These are phyloP conservation scores for Bruguiera parviflora DNA, from an alignment of 345 rosid genomes.

Conservation along the genomic window DNA sequence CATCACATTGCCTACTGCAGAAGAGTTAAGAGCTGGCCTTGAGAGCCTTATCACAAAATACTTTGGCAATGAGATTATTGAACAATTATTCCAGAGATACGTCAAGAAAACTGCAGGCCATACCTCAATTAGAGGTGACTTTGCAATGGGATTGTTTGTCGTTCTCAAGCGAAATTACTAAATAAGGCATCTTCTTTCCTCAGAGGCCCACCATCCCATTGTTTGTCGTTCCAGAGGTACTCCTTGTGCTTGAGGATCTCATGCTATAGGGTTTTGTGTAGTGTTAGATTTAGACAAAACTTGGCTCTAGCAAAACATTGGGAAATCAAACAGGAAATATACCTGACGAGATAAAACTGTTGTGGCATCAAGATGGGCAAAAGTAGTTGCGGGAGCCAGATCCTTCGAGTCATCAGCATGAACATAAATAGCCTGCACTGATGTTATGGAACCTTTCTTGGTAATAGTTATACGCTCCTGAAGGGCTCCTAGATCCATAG, in stretches of 20 bases:
- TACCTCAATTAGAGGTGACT: neutral
- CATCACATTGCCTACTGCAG: neutral
- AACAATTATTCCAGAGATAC: slow-evolving; percentile 3
- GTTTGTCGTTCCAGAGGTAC: too few species aligned
- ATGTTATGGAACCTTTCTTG: slow-evolving; percentile 94
- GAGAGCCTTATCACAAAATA: neutral
- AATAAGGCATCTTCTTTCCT: too few species aligned
- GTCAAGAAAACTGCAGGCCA: neutral
- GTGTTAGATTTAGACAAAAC: neutral
- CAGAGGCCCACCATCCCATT: neutral
- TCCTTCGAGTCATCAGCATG: slow-evolving; percentile 99
- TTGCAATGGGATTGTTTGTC: neutral
- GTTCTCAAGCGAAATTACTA: slow-evolving; percentile 12
- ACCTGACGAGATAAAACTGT: slow-evolving; percentile 96
- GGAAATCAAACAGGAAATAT: neutral
- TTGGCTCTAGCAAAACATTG: neutral
- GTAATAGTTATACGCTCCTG: slow-evolving; percentile 97
- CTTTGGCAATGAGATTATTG: slow-evolving; percentile 7
- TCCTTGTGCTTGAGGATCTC: slow-evolving; percentile 29
- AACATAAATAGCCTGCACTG: slow-evolving; percentile 95
- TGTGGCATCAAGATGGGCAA: slow-evolving; percentile 98
- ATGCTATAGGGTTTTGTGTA: neutral
- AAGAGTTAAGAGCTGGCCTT: slow-evolving; percentile 1
- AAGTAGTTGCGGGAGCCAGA: slow-evolving; percentile 97
- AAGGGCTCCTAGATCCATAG: slow-evolving; percentile 96